phyloP scores from a whole-genome alignment of 495 filamentous ascomycete genomes.

The Podospora tetraspora region DNA sequence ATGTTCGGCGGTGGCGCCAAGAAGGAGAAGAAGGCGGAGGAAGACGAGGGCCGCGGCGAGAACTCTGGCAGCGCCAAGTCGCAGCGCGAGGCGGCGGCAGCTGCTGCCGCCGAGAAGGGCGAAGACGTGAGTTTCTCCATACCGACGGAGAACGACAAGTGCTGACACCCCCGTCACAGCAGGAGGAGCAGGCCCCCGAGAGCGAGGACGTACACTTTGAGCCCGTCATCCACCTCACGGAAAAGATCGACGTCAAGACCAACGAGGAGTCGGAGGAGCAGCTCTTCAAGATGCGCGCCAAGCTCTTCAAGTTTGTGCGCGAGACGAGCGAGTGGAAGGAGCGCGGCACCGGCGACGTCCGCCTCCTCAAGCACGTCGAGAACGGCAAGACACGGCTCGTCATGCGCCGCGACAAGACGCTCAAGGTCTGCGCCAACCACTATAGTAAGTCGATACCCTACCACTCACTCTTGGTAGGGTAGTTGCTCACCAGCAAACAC shows the following conservation, averaged over 20 bases:
- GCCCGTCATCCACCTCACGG: constrained; percentile 87
- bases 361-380: constrained; percentile 95
- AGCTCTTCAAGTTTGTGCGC: constrained; percentile 96
- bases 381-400: constrained; percentile 96
- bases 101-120: constrained; percentile 36
- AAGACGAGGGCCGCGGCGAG: constrained; percentile 66
- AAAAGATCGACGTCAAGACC: constrained; percentile 95
- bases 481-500: background rate
- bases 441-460: constrained; percentile 65
- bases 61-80: constrained; percentile 83
- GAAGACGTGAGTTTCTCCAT: constrained; percentile 35
- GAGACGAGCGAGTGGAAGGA: constrained; percentile 97
- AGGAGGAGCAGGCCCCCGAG: constrained; percentile 67
- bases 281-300: constrained; percentile 98
- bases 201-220: constrained; percentile 94
- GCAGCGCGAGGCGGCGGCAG: constrained; percentile 61
- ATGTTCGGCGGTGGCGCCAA: constrained; percentile 98
- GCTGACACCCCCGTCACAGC: constrained; percentile 15
- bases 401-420: constrained; percentile 98
- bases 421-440: constrained; percentile 99
- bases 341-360: constrained; percentile 93
- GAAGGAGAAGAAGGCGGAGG: constrained; percentile 65
- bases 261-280: constrained; percentile 98
- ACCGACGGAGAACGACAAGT: background rate
- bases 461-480: background rate